Evolutionary conservation across 1,284 basidiomycete species (phyloP), one percentile per base, ranked within the genome.

Genomic region (Fomitiporia mediterranea): DNA sequence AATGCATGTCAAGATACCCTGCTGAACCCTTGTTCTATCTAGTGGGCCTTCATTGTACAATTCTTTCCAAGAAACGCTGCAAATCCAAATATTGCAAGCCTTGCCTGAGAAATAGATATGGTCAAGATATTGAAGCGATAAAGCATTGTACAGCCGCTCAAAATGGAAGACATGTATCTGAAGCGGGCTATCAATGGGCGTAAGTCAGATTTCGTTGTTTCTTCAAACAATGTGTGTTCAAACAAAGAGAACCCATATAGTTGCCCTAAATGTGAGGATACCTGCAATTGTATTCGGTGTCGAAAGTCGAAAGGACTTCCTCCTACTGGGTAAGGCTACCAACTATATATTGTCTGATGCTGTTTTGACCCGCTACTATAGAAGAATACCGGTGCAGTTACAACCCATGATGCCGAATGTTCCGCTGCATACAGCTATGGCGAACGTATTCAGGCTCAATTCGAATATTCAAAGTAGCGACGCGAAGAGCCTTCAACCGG

Each of bases 51-150:
- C 78, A 75, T 21, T 88, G 83, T 64, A 84, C 81, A 2, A 61
- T 54, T 63, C 28, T 61, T 58, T 49, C 71, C 70, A 27, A 66
- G 70, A 60, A 70, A 21, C 46, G 54, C n/a, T 89, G 87, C 68
- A 71, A 64, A 21, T 69, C 71, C 52, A 84, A 80, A 62, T 86
- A 83, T 61, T 90, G 87, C 69, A 75, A 73, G 43, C 60, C 72
- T 0, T 90, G 87, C 62, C 72, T 90, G 59, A 80, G 74, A 68
- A 87, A 84, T 62, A 73, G 82, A 42, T 89, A 88, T 61, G 75
- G 74, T 38, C 72, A 79, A 61, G 74, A 81, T 55, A 65, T 81
- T 34, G 74, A 80, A 30, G 65, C 65, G n/a, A 72, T 84, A 59
- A 62, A 67, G 42, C 60, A 62, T 32, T 63, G 63, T 37, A 50